Conservation (phyloP, 176 grass and related monocot genomes). For the Typha latifolia region DNA sequence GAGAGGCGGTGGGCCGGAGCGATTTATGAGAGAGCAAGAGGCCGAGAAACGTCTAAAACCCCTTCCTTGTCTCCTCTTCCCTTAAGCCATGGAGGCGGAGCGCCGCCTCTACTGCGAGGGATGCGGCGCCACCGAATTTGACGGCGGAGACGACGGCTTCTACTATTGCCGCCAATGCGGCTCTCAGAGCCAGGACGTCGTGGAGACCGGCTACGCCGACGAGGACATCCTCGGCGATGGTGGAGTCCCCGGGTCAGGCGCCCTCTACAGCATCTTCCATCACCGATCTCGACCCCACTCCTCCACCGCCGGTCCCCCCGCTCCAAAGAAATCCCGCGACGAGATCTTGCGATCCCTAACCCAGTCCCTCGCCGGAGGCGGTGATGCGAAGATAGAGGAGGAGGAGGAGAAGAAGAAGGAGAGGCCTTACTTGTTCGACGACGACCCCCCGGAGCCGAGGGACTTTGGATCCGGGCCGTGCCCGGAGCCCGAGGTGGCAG, state of each 20-base stretch:
- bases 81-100: not conserved
- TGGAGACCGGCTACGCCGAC: slow-evolving; percentile 33
- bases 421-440: slow-evolving; percentile 14
- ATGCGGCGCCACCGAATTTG: slow-evolving; percentile 18
- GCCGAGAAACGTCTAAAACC: slow-evolving; percentile 4
- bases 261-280: slow-evolving; percentile 19
- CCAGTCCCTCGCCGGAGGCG: not conserved
- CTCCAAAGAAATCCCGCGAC: slow-evolving; percentile 7
- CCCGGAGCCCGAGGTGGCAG: slow-evolving; percentile 13
- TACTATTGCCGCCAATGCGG: slow-evolving; percentile 48
- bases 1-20: too few relatives aligned
- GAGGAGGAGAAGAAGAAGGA: slow-evolving; percentile 1
- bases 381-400: not conserved
- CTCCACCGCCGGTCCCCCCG: not conserved
- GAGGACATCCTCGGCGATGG: slow-evolving; percentile 31
- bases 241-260: not conserved
- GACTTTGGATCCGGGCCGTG: slow-evolving; percentile 27
- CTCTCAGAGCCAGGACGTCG: slow-evolving; percentile 33
- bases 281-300: not conserved
- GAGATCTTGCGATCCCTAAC: slow-evolving; percentile 12
- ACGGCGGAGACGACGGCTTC: slow-evolving; percentile 39
- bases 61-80: slow-evolving; percentile 5
- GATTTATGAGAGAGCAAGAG: too few relatives aligned
- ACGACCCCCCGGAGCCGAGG: slow-evolving; percentile 20
- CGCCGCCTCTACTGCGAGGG: slow-evolving; percentile 33